Evolutionary conservation across 2,329 filamentous ascomycete species (phyloP).

Genomic region (Rhynchosporium graminicola): DNA sequence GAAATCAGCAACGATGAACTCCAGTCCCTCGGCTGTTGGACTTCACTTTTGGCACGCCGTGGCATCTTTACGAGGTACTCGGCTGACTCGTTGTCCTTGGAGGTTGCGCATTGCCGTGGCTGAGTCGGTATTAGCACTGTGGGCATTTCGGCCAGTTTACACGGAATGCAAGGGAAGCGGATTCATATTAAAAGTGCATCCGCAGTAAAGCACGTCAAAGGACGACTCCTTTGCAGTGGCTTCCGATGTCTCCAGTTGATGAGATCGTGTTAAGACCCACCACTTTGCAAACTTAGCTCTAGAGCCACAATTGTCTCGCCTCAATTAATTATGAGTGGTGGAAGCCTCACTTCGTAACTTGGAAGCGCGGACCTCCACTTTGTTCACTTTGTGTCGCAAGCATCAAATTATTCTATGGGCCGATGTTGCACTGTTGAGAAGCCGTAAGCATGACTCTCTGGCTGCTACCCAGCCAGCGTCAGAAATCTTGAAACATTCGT

Average conservation of each 20-base stretch:
- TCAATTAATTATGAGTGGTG: background rate
- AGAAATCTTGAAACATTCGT: background rate
- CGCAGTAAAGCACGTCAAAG: background rate
- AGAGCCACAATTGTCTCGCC: background rate
- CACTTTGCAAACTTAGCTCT: background rate
- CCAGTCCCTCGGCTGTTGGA: conserved; percentile 4
- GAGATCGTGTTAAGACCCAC: conserved; percentile 8
- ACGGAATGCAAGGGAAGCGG: background rate
- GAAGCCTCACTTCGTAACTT: conserved; percentile 1
- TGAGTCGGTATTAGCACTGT: conserved; percentile 24
- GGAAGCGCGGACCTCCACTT: background rate
- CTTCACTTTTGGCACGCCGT: conserved; percentile 21
- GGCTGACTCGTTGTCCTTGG: conserved; percentile 21
- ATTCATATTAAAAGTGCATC: background rate
- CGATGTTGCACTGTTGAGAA: background rate
- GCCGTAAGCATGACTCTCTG: background rate
- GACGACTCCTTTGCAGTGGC: background rate
- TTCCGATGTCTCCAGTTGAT: conserved; percentile 3
- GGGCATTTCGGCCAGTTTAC: conserved; percentile 1
- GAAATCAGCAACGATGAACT: background rate
- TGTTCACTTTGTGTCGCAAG: background rate
- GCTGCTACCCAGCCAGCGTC: background rate
- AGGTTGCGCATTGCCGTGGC: conserved; percentile 26
- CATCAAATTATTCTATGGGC: background rate
- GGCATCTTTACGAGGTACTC: conserved; percentile 5